Percentiles rank a stretch among this genome's conserved stretches.
Conservation (phyloP, 2,329 filamentous ascomycete species). For the Ophiognomonia clavigignenti-juglandacearum region DNA sequence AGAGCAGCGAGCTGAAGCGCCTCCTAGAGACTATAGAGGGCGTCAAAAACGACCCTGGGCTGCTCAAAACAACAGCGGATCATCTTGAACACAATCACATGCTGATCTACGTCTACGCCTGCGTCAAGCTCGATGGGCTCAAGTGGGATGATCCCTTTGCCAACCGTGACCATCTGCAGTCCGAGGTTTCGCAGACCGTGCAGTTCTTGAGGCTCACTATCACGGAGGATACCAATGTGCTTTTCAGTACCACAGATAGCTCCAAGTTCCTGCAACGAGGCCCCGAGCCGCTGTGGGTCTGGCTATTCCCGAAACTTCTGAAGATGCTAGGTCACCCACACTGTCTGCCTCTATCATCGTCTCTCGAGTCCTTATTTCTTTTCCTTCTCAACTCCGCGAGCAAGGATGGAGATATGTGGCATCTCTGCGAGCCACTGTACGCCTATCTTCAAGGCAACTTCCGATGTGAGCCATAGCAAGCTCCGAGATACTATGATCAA, state of each 20-base stretch:
- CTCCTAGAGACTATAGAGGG: constrained; percentile 55
- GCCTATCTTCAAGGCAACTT: constrained; percentile 46
- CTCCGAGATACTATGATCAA: constrained; percentile 19
- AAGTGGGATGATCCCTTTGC: constrained; percentile 66
- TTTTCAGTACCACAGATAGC: constrained; percentile 41
- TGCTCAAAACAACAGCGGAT: constrained; percentile 58
- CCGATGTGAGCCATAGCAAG: constrained; percentile 32
- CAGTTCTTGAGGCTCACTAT: constrained; percentile 73
- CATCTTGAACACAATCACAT: constrained; percentile 76
- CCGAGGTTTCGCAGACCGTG: constrained; percentile 66
- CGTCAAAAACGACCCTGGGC: constrained; percentile 44
- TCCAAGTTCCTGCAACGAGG: constrained; percentile 47
- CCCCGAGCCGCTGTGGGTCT: constrained; percentile 59
- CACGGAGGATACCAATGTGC: constrained; percentile 66
- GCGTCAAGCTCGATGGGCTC: constrained; percentile 69
- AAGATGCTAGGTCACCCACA: constrained; percentile 49
- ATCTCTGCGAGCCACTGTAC: constrained; percentile 37
- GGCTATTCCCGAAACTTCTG: constrained; percentile 56
- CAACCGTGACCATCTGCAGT: constrained; percentile 46
- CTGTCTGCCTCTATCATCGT: constrained; percentile 41
- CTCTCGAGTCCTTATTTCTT: constrained; percentile 49
- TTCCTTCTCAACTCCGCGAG: constrained; percentile 42
- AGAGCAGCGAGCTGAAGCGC: constrained; percentile 69
- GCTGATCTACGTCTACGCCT: constrained; percentile 77
- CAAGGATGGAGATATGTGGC: constrained; percentile 43